Base-by-base conservation (phyloP, 306 rosid genomes). In the Lupinus albus region DNA sequence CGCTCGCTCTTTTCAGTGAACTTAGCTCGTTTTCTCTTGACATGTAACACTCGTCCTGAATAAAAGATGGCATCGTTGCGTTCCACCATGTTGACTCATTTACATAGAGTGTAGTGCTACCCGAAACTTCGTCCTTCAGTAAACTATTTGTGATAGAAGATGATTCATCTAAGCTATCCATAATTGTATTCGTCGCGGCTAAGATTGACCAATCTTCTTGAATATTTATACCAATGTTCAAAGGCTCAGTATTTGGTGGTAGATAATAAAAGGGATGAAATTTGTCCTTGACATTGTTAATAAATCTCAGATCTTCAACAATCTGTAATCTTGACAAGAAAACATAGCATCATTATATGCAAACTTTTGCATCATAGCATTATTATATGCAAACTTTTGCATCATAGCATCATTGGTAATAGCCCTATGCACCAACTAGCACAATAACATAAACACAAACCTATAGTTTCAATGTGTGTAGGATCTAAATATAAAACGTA, bases 281-380 rank as follows among this genome's bases (percentile, higher is more conserved):
- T 71, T 80, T 78, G 50, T 89, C 87, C 71, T 71, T 89, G 47
- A 89, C 64, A 70, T 72, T 74, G 56, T 75, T 73, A 73, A 87
- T 84, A 68, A 80, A 71, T 2, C 77, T 75, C 41, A 78, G 69
- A 55, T 89, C 95, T 84, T 93, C 97, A 39, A 85, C 76, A 86
- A 93, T 84, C 98, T 93, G 82, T 62, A 81, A 74, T 25, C 52
- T 67, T 77, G 74, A 71, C 58, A 70, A 67, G 50, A 74, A 58
- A 73, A 53, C 63, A 64, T 56, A 64, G 78, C 56, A 39, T 42
- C 18, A 64, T 13, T n/a, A n/a, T n/a, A n/a, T n/a, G n/a, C 25
- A 13, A 53, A 14, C 3, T 52, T 67, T 44, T 63, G 56, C 28
- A 55, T n/a, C n/a, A n/a, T n/a, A n/a, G n/a, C n/a, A n/a, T n/a